These are phyloP conservation scores for Beauveria caledonica DNA, from an alignment of 2,329 filamentous ascomycete species.

Conservation along the genomic window DNA sequence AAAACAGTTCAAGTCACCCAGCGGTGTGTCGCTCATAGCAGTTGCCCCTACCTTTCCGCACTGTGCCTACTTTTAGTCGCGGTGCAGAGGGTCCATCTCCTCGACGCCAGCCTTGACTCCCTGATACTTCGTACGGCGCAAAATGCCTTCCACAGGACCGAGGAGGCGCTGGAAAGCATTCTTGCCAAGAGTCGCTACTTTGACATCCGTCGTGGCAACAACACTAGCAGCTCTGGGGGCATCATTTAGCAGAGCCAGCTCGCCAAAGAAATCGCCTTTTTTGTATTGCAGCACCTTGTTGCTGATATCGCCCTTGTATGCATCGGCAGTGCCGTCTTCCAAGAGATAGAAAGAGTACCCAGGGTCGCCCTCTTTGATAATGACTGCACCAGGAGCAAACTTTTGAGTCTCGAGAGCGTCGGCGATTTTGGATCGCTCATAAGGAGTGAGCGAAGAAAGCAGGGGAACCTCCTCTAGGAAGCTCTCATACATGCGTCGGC, in stretches of 20 bases:
- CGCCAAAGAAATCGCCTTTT: constrained; percentile 95
- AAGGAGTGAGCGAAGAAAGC: constrained; percentile 72
- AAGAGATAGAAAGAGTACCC: constrained; percentile 89
- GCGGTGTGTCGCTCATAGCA: neutral
- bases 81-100: constrained; percentile 58
- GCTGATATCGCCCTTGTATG: constrained; percentile 67
- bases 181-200: constrained; percentile 86
- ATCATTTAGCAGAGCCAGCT: constrained; percentile 88
- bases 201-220: constrained; percentile 75
- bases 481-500: constrained; percentile 91
- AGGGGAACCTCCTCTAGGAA: constrained; percentile 93
- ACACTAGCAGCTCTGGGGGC: constrained; percentile 87
- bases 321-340: constrained; percentile 79
- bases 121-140: constrained; percentile 68
- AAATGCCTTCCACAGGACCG: constrained; percentile 87
- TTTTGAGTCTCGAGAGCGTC: constrained; percentile 91
- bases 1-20: neutral
- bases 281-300: constrained; percentile 70
- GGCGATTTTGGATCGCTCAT: constrained; percentile 95
- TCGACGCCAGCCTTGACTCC: constrained; percentile 54
- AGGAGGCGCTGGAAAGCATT: constrained; percentile 90
- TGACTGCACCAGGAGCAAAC: constrained; percentile 67
- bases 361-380: constrained; percentile 86
- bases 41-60: neutral
- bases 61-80: constrained; percentile 8